Conservation (phyloP, 2,329 filamentous ascomycete genomes). For the Claviceps sorghi region DNA sequence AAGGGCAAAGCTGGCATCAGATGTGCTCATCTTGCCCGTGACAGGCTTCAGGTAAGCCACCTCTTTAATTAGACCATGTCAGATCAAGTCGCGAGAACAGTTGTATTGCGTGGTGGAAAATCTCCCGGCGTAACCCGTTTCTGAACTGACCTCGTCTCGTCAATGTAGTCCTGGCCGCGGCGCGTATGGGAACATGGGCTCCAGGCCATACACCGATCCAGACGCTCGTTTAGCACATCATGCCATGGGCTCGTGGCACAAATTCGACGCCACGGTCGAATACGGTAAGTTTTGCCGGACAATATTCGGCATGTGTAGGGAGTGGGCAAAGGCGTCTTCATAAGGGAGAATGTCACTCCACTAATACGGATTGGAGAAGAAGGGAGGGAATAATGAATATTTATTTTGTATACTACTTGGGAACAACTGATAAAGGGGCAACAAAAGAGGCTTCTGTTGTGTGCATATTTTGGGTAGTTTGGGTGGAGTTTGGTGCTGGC, state of each 20-base stretch:
- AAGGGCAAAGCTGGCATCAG: conserved; percentile 10
- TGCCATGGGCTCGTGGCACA: conserved; percentile 12
- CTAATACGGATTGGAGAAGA: too few species aligned
- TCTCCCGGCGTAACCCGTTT: neutral
- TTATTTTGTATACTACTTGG: neutral
- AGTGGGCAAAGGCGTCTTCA: conserved; percentile 11
- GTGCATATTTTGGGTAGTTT: neutral
- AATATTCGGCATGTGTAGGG: conserved; percentile 9
- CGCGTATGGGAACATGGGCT: conserved; percentile 13
- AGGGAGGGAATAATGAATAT: neutral
- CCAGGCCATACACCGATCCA: conserved; percentile 9
- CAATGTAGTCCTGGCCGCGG: conserved; percentile 10
- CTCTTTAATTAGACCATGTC: neutral
- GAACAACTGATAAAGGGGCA: neutral
- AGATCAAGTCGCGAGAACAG: neutral
- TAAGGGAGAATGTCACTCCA: neutral
- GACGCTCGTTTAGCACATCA: conserved; percentile 11
- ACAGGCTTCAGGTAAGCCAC: conserved; percentile 12
- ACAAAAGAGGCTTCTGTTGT: neutral
- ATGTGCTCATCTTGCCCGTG: conserved; percentile 11
- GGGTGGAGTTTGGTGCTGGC: neutral
- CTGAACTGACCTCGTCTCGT: neutral
- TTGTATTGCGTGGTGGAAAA: too few species aligned
- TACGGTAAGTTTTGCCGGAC: conserved; percentile 14
- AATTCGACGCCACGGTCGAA: conserved; percentile 10